Evolutionary conservation across 495 filamentous ascomycete genomes (phyloP), one percentile per base, ranked within the genome.

Genomic region (Xylaria telfairii): DNA sequence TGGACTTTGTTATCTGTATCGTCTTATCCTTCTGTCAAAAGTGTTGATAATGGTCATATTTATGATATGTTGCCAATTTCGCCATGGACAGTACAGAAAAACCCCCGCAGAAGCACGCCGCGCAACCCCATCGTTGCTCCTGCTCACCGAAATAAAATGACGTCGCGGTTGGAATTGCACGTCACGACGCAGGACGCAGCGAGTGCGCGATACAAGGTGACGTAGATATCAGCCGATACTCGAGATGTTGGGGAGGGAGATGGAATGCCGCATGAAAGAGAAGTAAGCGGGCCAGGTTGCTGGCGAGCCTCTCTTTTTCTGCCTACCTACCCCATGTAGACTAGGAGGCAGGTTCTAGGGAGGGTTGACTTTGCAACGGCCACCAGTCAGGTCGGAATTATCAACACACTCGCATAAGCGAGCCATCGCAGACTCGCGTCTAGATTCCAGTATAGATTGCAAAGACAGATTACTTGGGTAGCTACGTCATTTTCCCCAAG

Each of bases 91-190:
- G 19, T 47, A n/a, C 4, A 5, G 41, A 67, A 63, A 57, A 70
- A n/a, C n/a, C 24, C 24, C 47, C 24, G 26, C 68, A 24, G 47
- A 44, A 41, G 68, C 37, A n/a, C 15, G 13, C 7, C 17, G 19
- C 46, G 39, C 41, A n/a, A 39, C 56, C 28, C 26, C 26, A 39
- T 37, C 19, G 60, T 28, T 64, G 54, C n/a, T 34, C 26, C 56
- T 64, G 24, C 69, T 65, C 69, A 71, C 69, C 69, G 62, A 66
- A 61, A 37, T 12, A 32, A 30, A 53, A 60, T 66, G 62, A 66
- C 62, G 69, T 66, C 41, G 62, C 21, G 47, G 10, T 57, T 24
- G 19, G 13, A 6, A 41, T 24, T 46, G 24, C 19, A 63, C 24
- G 68, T 70, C 68, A 57, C 34, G 34, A 32, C 37, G 37, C 34